Conservation (phyloP, 345 rosid species). For the Kandelia obovata region DNA sequence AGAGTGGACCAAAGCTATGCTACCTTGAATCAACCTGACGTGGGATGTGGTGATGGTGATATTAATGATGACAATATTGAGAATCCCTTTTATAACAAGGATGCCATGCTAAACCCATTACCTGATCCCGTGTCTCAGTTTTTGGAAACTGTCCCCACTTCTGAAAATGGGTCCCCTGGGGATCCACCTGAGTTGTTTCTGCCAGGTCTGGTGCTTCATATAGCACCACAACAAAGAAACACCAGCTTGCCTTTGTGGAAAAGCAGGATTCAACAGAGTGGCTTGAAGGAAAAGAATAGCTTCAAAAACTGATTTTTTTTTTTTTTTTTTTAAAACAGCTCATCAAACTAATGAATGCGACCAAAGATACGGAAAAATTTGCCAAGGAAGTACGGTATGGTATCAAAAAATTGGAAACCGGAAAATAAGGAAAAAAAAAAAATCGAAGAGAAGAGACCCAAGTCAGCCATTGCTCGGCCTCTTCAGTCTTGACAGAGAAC, state of each 20-base stretch:
- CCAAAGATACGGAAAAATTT: too few relatives aligned
- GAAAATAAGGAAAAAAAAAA: too few relatives aligned
- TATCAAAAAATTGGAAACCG: too few relatives aligned
- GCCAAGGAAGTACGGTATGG: too few relatives aligned
- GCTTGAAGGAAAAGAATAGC: too few relatives aligned
- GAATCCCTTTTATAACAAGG: conserved; percentile 23
- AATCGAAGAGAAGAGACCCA: too few relatives aligned
- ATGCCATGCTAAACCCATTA: conserved; percentile 11
- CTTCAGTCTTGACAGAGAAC: too few relatives aligned
- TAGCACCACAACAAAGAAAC: conserved; percentile 45
- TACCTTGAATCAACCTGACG: conserved; percentile 24
- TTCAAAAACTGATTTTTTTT: too few relatives aligned
- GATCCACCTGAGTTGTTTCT: conserved; percentile 67
- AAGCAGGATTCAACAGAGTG: conserved; percentile 33
- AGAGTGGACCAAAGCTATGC: conserved; percentile 19
- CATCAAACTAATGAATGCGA: too few relatives aligned
- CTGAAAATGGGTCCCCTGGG: conserved; percentile 26
- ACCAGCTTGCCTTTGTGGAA: conserved; percentile 46
- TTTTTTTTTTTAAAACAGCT: too few relatives aligned
- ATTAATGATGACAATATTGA: conserved; percentile 20
- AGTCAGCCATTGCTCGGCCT: too few relatives aligned
- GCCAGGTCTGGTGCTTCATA: conserved; percentile 73
- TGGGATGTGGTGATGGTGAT: conserved; percentile 14
- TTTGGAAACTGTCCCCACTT: conserved; percentile 51
- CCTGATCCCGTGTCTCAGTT: conserved; percentile 59